These are phyloP conservation scores for Fremontodendron californicum DNA, from an alignment of 345 rosid species.

Conservation along the genomic window DNA sequence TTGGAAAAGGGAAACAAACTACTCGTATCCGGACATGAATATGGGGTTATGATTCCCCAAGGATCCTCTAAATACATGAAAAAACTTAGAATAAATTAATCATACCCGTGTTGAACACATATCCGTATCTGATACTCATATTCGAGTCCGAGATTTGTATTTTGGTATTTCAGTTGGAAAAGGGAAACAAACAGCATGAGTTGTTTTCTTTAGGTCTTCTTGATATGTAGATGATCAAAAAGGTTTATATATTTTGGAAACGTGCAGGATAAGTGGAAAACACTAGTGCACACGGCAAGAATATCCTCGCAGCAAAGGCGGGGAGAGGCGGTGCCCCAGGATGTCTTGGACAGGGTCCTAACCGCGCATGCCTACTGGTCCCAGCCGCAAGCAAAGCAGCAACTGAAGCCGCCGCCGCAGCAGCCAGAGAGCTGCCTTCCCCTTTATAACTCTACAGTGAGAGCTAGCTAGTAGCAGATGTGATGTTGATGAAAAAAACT, in stretches of 20 bases:
- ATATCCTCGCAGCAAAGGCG: slow-evolving; percentile 97
- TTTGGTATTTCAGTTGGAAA: background rate
- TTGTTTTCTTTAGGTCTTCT: background rate
- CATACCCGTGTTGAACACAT: too few relatives aligned
- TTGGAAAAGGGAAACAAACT: too few relatives aligned
- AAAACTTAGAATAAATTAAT: too few relatives aligned
- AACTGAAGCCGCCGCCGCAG: slow-evolving; percentile 51
- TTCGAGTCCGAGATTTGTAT: too few relatives aligned
- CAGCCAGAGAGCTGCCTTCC: slow-evolving; percentile 48
- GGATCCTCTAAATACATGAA: too few relatives aligned
- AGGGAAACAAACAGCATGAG: background rate
- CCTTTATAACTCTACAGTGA: slow-evolving; percentile 25
- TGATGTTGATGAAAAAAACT: background rate
- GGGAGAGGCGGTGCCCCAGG: slow-evolving; percentile 97
- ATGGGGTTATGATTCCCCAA: too few relatives aligned
- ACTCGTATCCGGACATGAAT: too few relatives aligned
- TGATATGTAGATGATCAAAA: background rate
- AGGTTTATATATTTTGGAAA: background rate
- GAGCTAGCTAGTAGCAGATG: slow-evolving; percentile 2
- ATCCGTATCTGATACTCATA: too few relatives aligned
- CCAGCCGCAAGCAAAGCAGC: slow-evolving; percentile 74
- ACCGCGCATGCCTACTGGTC: slow-evolving; percentile 89
- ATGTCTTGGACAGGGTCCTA: slow-evolving; percentile 84
- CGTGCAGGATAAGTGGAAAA: slow-evolving; percentile 92
- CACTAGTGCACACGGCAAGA: slow-evolving; percentile 93